phyloP scores from a whole-genome alignment of 768 basidiomycete species.

The Lentinus brumalis region DNA sequence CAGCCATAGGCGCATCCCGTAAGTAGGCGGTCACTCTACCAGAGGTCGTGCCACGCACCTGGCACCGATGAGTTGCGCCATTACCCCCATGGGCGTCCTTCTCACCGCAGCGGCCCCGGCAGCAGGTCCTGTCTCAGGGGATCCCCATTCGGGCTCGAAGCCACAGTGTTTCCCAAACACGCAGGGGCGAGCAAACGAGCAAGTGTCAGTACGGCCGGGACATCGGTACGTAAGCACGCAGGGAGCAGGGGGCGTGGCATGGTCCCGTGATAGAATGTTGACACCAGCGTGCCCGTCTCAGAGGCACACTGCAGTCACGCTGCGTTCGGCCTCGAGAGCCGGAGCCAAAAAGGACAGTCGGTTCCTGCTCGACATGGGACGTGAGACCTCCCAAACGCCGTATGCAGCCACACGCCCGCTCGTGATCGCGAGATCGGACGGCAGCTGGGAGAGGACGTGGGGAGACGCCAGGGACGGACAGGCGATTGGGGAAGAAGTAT shows the following conservation, averaged over 20 bases:
- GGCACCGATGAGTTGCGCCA: too few species aligned
- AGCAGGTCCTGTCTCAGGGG: too few species aligned
- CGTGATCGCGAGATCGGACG: not conserved
- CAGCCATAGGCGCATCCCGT: too few species aligned
- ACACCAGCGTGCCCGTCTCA: conserved; percentile 9
- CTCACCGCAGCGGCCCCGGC: too few species aligned
- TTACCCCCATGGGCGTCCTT: too few species aligned
- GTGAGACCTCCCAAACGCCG: not conserved
- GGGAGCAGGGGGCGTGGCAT: not conserved
- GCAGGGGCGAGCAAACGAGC: too few species aligned
- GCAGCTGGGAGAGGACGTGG: not conserved
- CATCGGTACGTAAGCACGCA: conserved; percentile 11
- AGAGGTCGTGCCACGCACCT: too few species aligned
- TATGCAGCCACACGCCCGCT: not conserved
- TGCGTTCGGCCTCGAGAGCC: not conserved
- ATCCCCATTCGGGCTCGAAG: too few species aligned
- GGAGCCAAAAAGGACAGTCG: not conserved
- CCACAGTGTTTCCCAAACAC: too few species aligned
- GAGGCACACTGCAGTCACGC: conserved; percentile 13
- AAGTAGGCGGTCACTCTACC: too few species aligned
- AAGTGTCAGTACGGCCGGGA: not conserved
- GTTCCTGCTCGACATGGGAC: not conserved
- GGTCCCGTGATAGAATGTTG: conserved; percentile 7
- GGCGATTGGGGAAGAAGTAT: not conserved
- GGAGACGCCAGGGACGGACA: not conserved